Conservation (phyloP, 768 basidiomycete species). For the Ephemerocybe angulata region DNA sequence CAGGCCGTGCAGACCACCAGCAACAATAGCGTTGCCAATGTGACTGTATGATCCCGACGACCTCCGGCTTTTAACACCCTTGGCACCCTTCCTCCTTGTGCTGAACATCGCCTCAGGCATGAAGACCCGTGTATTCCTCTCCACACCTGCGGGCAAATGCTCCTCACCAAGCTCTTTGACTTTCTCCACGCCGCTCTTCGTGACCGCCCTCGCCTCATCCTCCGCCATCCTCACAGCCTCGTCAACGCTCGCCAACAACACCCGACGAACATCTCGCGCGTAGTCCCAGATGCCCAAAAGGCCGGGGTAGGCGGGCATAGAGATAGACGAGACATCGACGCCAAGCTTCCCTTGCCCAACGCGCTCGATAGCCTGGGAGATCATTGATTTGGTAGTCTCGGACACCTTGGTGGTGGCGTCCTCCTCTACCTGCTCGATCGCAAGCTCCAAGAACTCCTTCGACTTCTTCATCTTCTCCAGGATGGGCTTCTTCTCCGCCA, state of each 20-base stretch:
- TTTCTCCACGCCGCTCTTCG: slow-evolving; percentile 60
- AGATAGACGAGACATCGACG: slow-evolving; percentile 40
- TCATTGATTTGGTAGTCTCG: slow-evolving; percentile 51
- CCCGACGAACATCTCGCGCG: slow-evolving; percentile 70
- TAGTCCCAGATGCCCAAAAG: slow-evolving; percentile 83
- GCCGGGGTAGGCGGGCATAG: slow-evolving; percentile 81
- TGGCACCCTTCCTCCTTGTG: slow-evolving; percentile 42
- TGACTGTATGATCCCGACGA: slow-evolving; percentile 32
- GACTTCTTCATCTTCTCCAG: slow-evolving; percentile 83
- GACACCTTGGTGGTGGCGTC: slow-evolving; percentile 52
- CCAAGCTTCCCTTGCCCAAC: slow-evolving; percentile 75
- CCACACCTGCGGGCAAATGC: slow-evolving; percentile 78
- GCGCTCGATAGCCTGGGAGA: slow-evolving; percentile 68
- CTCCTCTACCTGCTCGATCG: slow-evolving; percentile 79
- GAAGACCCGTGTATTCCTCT: slow-evolving; percentile 80
- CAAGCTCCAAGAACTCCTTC: slow-evolving; percentile 72
- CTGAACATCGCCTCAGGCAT: slow-evolving; percentile 98
- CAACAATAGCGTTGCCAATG: slow-evolving; percentile 54
- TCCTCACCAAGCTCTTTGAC: slow-evolving; percentile 69
- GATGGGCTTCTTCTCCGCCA: slow-evolving; percentile 69
- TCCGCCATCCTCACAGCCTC: slow-evolving; percentile 75
- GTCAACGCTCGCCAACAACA: slow-evolving; percentile 79
- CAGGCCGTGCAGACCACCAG: slow-evolving; percentile 75
- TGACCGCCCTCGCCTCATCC: slow-evolving; percentile 72
- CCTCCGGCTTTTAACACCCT: slow-evolving; percentile 34